phyloP scores from a whole-genome alignment of 306 rosid genomes.

The Cyclanthera cordifolia region DNA sequence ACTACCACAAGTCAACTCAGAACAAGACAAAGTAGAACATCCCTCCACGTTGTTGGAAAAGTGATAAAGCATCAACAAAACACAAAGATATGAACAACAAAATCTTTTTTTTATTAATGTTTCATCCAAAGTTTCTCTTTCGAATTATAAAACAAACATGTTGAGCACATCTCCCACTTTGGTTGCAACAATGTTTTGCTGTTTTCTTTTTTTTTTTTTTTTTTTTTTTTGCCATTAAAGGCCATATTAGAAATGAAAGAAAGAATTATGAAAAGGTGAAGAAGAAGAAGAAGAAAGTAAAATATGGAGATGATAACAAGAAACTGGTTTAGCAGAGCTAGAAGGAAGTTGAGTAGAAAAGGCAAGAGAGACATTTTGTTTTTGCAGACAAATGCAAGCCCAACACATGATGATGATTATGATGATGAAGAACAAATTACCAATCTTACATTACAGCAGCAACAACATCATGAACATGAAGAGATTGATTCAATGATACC shows the following conservation, averaged over 20 bases:
- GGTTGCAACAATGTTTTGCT: neutral
- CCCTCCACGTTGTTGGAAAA: conserved; percentile 3
- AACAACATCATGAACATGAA: conserved; percentile 15
- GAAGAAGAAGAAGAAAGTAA: neutral
- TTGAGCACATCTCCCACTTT: conserved; percentile 4
- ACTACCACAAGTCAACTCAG: neutral
- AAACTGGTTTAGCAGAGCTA: conserved; percentile 39
- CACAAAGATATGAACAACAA: neutral
- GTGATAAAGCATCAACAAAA: neutral
- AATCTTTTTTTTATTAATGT: neutral
- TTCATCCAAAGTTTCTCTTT: neutral
- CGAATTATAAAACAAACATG: neutral
- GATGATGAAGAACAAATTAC: conserved; percentile 13
- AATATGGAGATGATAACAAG: conserved; percentile 30
- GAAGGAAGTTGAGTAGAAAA: conserved; percentile 30
- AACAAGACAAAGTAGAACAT: neutral
- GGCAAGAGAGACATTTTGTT: conserved; percentile 24
- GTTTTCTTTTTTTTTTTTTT: too few relatives aligned
- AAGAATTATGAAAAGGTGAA: neutral
- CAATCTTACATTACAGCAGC: conserved; percentile 13
- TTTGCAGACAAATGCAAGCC: conserved; percentile 20
- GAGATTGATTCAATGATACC: conserved; percentile 8
- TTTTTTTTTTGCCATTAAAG: too few relatives aligned
- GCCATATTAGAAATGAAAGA: neutral
- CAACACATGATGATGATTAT: conserved; percentile 9